Percentiles rank a stretch among this genome's conserved stretches.
These are phyloP conservation scores for Wickerhamiella kazuoi DNA, from an alignment of 805 yeast species.

Conservation along the genomic window DNA sequence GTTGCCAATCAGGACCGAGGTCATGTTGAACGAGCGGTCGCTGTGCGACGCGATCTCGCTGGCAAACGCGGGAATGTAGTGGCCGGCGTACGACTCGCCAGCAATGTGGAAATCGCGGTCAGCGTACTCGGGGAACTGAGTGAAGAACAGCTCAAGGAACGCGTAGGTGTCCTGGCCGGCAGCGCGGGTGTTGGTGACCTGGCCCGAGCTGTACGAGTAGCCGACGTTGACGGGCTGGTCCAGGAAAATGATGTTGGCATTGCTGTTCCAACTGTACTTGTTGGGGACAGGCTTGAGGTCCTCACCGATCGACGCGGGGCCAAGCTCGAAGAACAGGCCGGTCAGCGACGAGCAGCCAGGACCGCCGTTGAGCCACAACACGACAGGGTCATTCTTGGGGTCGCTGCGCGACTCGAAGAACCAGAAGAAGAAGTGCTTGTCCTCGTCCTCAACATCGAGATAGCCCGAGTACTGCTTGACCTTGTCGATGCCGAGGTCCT, in stretches of 20 bases:
- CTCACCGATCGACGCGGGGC: constrained; percentile 53
- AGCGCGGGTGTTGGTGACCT: constrained; percentile 54
- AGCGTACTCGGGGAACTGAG: constrained; percentile 45
- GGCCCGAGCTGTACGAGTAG: constrained; percentile 45
- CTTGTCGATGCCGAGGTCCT: constrained; percentile 54
- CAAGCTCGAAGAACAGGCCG: constrained; percentile 73
- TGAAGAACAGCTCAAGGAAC: constrained; percentile 61
- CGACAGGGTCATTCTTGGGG: constrained; percentile 66
- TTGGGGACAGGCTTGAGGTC: constrained; percentile 47
- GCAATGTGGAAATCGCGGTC: constrained; percentile 59
- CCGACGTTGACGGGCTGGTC: constrained; percentile 87
- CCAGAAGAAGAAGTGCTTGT: constrained; percentile 74
- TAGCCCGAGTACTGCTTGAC: constrained; percentile 78
- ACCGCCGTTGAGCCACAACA: constrained; percentile 86
- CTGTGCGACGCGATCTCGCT: constrained; percentile 53
- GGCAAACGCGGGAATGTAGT: constrained; percentile 81
- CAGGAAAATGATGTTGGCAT: constrained; percentile 70
- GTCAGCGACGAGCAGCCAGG: constrained; percentile 88
- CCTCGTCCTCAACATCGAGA: constrained; percentile 62
- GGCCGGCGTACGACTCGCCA: constrained; percentile 85
- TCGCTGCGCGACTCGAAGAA: constrained; percentile 78
- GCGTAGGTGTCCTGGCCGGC: constrained; percentile 76
- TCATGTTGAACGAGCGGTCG: constrained; percentile 43
- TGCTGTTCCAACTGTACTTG: constrained; percentile 69
- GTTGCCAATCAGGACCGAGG: constrained; percentile 74